phyloP scores from a whole-genome alignment of 1,284 basidiomycete species.

The Cutaneotrichosporon arboriforme region DNA sequence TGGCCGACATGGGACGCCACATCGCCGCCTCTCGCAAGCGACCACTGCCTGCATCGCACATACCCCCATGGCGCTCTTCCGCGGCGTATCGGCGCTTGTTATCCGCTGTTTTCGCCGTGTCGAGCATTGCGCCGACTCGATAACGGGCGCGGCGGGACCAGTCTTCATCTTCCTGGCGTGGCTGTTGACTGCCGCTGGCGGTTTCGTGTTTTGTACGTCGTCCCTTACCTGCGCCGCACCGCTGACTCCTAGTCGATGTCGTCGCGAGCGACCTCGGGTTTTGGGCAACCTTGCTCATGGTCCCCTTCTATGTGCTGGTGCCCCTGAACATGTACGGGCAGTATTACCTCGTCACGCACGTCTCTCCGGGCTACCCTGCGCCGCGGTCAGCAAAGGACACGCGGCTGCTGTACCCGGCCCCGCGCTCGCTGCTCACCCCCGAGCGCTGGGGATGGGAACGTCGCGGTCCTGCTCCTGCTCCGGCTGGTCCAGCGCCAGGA shows the following conservation, averaged over 20 bases:
- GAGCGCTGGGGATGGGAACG: slow-evolving; percentile 29
- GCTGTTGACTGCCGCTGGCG: slow-evolving; percentile 62
- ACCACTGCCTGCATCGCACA: not conserved
- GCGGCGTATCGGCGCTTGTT: slow-evolving; percentile 51
- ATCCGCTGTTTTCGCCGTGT: slow-evolving; percentile 80
- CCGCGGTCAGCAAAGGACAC: slow-evolving; percentile 21
- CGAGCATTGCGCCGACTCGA: slow-evolving; percentile 67
- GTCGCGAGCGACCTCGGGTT: slow-evolving; percentile 55
- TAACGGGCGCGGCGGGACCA: slow-evolving; percentile 86
- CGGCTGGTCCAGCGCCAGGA: not conserved
- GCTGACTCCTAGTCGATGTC: slow-evolving; percentile 59
- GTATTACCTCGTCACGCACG: slow-evolving; percentile 76
- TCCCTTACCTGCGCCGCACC: slow-evolving; percentile 9
- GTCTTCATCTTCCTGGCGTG: slow-evolving; percentile 76
- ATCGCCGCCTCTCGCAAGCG: no score
- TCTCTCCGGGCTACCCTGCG: slow-evolving; percentile 64
- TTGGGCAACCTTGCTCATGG: slow-evolving; percentile 51
- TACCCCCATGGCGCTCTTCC: slow-evolving; percentile 20
- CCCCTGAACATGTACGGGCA: slow-evolving; percentile 71
- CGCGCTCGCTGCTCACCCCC: slow-evolving; percentile 22
- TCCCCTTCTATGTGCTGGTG: slow-evolving; percentile 66
- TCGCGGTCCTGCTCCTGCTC: not conserved
- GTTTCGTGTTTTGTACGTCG: slow-evolving; percentile 71
- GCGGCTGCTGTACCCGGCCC: slow-evolving; percentile 25
- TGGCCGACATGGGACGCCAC: no score